Evolutionary conservation across 208 protist genomes (phyloP).

Genomic region (Polymyxa betae): DNA sequence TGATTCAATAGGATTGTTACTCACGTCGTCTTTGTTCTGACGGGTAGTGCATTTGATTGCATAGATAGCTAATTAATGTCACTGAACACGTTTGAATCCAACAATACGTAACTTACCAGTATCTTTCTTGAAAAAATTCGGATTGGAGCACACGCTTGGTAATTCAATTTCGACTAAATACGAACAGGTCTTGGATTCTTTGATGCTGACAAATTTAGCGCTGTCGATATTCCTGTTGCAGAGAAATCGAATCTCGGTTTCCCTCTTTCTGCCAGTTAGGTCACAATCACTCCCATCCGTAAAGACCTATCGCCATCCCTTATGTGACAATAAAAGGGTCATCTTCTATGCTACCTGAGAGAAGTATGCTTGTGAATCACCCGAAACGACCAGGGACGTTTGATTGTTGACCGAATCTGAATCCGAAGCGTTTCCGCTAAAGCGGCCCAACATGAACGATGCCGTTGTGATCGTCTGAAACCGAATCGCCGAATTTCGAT

Average conservation of each 20-base stretch:
- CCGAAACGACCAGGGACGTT: neutral
- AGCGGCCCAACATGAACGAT: neutral
- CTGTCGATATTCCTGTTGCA: slow-evolving; percentile 21
- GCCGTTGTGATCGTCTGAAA: slow-evolving; percentile 12
- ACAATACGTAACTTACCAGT: neutral
- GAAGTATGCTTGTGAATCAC: neutral
- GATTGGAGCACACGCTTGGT: neutral
- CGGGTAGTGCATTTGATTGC: neutral
- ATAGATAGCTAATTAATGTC: neutral
- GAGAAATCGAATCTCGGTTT: slow-evolving; percentile 34
- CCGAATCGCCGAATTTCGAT: neutral
- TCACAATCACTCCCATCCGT: slow-evolving; percentile 21
- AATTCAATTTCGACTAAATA: slow-evolving; percentile 22
- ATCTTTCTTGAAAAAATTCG: neutral
- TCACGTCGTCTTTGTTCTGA: no score
- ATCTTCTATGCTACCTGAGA: neutral
- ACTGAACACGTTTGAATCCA: neutral
- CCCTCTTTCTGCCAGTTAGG: neutral
- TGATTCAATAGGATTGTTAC: no score
- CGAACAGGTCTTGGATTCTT: slow-evolving; percentile 17
- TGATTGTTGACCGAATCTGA: neutral
- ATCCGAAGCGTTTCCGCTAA: neutral
- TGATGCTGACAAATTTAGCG: slow-evolving; percentile 25
- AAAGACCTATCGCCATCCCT: neutral
- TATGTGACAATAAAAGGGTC: neutral